Evolutionary conservation across 139 green algal genomes (phyloP), one percentile per base, ranked within the genome.

Genomic region (Trebouxia sp.): DNA sequence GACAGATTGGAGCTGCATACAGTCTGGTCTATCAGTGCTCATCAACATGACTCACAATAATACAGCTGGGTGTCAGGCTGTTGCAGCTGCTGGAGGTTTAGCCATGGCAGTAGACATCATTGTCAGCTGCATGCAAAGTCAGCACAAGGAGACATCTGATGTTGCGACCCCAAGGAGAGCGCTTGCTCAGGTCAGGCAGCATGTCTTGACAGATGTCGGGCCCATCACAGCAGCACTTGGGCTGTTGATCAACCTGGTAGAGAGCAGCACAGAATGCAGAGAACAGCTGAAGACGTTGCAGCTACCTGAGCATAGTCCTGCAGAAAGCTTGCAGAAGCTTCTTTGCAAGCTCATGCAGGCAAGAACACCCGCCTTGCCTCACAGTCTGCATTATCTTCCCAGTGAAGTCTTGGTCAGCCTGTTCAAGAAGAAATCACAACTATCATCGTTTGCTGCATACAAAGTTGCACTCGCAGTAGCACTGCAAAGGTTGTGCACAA

Each of bases 21-120:
- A 83, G 79, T 41, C 53, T 39, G 53, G 30, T 80, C 77, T 89
- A n/a, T 86, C 88, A 10, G 84, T 95, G 62, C 74, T 95, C 17
- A 93, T 95, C 87, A 95, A 95, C 81, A 69, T 92, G 22, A 94
- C 86, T 1, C 90, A 95, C 76, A 83, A 91, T 79, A 92, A 93
- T 70, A 14, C 42, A 15, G 69, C 82, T 12, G 89, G 89, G 8
- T 87, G 84, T 35, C 65, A 78, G 7, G 75, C 76, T 26, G 79
- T 93, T 26, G 76, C 82, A 28, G 50, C 17, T 47, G 81, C 55
- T 12, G 84, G 86, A 9, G 89, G 81, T 5, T 62, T 88, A 39
- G 58, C 83, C 42, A 65, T 79, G 5, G 80, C 80, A 24, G 50
- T 58, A 32, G 22, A 58, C 12, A 10, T 88, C 28, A 39, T 87